Percentiles rank a stretch among this genome's conserved stretches.
phyloP scores from a whole-genome alignment of 2,329 filamentous ascomycete genomes.

The Stachybotrys chartarum region DNA sequence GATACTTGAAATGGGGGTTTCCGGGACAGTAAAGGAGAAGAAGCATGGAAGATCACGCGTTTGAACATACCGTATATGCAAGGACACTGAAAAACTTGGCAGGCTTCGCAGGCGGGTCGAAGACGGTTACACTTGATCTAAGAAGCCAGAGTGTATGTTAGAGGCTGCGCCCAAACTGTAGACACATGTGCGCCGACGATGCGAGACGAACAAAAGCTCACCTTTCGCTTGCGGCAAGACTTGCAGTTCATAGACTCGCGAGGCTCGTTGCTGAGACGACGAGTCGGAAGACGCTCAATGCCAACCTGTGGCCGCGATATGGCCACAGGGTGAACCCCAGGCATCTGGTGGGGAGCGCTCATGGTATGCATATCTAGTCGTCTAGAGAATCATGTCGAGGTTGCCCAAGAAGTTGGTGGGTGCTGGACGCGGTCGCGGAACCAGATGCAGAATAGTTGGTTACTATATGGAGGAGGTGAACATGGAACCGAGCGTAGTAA shows the following conservation, averaged over 20 bases:
- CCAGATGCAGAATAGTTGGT: too few relatives aligned
- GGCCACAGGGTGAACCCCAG: constrained; percentile 38
- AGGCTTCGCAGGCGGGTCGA: constrained; percentile 79
- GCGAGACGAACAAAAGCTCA: constrained; percentile 27
- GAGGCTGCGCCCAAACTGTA: constrained; percentile 1
- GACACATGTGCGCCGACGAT: neutral
- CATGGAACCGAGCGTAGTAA: neutral
- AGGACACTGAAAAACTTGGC: constrained; percentile 80
- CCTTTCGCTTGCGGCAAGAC: constrained; percentile 87
- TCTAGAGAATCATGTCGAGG: constrained; percentile 29
- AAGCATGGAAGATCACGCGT: neutral
- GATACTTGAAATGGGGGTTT: too few relatives aligned
- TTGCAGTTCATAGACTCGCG: constrained; percentile 95
- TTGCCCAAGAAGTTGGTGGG: neutral
- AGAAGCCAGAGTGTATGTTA: neutral
- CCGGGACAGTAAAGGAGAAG: too few relatives aligned
- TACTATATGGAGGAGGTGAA: neutral
- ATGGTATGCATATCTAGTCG: constrained; percentile 24
- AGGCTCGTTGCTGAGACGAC: constrained; percentile 65
- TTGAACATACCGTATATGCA: constrained; percentile 64
- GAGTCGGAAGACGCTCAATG: constrained; percentile 69
- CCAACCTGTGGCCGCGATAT: constrained; percentile 73
- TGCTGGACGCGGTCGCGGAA: too few relatives aligned
- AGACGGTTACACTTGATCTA: constrained; percentile 90
- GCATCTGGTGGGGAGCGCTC: constrained; percentile 30